Evolutionary conservation across 179 eudicot genomes (phyloP), one percentile per base, ranked within the genome.

Genomic region (Drosera spatulata): DNA sequence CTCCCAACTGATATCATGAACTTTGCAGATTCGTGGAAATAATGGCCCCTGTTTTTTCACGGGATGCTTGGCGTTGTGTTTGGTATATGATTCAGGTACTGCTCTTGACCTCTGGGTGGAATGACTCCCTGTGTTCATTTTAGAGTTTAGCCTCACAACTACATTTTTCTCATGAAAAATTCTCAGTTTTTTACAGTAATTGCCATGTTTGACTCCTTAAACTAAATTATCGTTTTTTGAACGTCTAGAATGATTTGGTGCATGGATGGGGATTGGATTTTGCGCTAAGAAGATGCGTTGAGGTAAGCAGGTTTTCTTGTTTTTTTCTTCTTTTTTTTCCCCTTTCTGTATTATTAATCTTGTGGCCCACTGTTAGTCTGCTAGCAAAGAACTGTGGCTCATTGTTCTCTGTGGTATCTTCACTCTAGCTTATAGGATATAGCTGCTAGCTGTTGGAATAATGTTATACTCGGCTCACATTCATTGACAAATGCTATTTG

Each of bases 211-310:
- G 14, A 39, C 58, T 58, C 38, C 49, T 37, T 57, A 37, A 53
- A 55, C 64, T 56, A 22, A 64, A 47, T 69, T 41, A 53, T 33
- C 5, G 41, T 70, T 39, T 42, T 60, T 71, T 45, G 10, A 58
- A 4, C 38, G 60, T 80, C 69, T 74, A 90, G 95, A 87, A 86
- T 85, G 98, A 91, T 79, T 77, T 91, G 83, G 91, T 91, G 43
- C 98, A 91, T 74, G 98, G 98, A 50, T 91, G 98, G 98, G 98
- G 98, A 67, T 75, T 91, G 65, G 98, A 91, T 76, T 91, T 91
- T 76, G 95, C 96, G 53, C 80, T 91, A 59, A 77, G 96, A 78
- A 85, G 91, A 85, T 91, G 98, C 62, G 95, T 82, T n/a, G 85
- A 88, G 71, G 97, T 91, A 68, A 73, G 84, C 68, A 14, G 33